These are phyloP conservation scores for Pigoraptor vietnamica DNA, from an alignment of 78 protist genomes.

Conservation along the genomic window DNA sequence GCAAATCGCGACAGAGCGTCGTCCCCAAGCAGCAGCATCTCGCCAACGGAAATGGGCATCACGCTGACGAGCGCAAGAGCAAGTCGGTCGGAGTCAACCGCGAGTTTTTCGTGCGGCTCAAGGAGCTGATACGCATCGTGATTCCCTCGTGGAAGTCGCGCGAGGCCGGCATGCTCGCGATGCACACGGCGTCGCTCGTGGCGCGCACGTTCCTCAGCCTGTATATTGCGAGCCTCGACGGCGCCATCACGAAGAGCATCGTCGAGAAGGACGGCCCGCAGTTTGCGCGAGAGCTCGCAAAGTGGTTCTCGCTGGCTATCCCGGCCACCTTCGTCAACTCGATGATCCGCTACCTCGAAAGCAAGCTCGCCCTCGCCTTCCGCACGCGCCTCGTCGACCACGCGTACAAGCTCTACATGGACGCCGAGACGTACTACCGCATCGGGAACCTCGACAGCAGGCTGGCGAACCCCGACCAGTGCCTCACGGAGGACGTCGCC, in stretches of 20 bases:
- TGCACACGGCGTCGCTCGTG: slow-evolving; percentile 12
- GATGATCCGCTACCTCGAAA: slow-evolving; percentile 30
- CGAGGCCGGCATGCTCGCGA: background rate
- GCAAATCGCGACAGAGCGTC: background rate
- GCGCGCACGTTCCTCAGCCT: slow-evolving; percentile 19
- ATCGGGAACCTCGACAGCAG: slow-evolving; percentile 33
- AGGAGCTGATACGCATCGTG: background rate
- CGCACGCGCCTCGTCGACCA: slow-evolving; percentile 30
- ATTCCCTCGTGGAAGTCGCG: background rate
- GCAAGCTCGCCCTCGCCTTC: slow-evolving; percentile 28
- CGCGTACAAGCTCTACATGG: slow-evolving; percentile 1
- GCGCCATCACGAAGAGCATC: background rate
- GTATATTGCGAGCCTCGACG: slow-evolving; percentile 32
- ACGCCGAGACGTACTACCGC: background rate
- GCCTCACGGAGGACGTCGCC: slow-evolving; percentile 18
- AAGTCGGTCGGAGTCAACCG: slow-evolving; percentile 4
- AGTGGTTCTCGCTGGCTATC: slow-evolving; percentile 24
- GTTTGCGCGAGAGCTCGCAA: slow-evolving; percentile 5
- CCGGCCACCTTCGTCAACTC: slow-evolving; percentile 35
- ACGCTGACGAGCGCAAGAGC: background rate
- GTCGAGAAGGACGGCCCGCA: background rate
- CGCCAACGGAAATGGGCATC: background rate
- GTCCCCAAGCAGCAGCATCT: background rate
- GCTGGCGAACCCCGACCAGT: slow-evolving; percentile 31
- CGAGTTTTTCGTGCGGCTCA: background rate